These are phyloP conservation scores for Hevea brasiliensis DNA, from an alignment of 345 rosid species.

Conservation along the genomic window DNA sequence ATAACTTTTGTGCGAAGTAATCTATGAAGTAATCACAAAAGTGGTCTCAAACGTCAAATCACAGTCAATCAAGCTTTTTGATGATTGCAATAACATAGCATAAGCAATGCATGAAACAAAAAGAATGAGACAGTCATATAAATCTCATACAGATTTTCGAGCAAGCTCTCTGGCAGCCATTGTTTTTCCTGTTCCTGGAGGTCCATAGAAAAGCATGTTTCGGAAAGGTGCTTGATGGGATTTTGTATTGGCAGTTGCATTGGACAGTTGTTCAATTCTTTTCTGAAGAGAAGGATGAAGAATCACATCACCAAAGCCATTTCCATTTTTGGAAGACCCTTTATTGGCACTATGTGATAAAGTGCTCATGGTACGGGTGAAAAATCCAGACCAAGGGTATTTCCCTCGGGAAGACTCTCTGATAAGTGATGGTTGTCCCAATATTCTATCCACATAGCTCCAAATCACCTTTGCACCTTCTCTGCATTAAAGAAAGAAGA, in stretches of 20 bases:
- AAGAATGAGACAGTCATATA: background rate
- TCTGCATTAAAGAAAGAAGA: slow-evolving; percentile 43
- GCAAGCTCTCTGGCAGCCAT: slow-evolving; percentile 98
- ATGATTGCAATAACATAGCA: background rate
- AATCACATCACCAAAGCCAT: slow-evolving; percentile 92
- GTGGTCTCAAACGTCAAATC: background rate
- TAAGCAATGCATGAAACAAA: background rate
- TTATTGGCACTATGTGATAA: slow-evolving; percentile 46
- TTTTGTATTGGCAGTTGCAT: slow-evolving; percentile 95
- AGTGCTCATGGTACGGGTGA: slow-evolving; percentile 46
- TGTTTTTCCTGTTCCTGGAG: slow-evolving; percentile 99
- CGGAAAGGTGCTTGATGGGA: slow-evolving; percentile 92
- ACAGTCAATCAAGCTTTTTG: background rate
- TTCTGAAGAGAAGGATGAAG: slow-evolving; percentile 83
- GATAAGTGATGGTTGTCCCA: slow-evolving; percentile 97
- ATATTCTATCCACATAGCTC: slow-evolving; percentile 94
- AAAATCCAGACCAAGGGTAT: slow-evolving; percentile 91
- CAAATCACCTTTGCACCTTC: slow-evolving; percentile 98
- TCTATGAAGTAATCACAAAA: slow-evolving; percentile 1
- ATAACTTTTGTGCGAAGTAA: background rate
- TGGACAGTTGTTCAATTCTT: slow-evolving; percentile 81
- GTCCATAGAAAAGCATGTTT: slow-evolving; percentile 95
- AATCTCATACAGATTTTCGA: slow-evolving; percentile 71
- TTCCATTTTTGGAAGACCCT: slow-evolving; percentile 52
- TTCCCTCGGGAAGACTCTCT: slow-evolving; percentile 98